Conservation (phyloP, 106 monocot species). For the Chionographis japonica region DNA sequence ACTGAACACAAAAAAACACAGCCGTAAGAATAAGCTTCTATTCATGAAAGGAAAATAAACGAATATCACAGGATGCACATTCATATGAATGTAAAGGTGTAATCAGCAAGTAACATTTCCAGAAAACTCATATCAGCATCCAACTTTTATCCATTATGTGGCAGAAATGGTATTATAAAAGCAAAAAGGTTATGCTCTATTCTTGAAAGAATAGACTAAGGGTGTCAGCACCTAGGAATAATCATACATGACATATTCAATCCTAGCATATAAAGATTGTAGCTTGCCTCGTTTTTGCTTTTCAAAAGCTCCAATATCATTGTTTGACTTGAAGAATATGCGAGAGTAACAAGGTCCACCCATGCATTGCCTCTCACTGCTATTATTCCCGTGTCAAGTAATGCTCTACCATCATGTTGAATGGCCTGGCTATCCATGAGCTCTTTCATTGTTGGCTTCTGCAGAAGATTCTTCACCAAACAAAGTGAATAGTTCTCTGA, state of each 20-base stretch:
- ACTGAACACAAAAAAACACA: too few relatives aligned
- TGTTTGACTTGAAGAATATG: constrained; percentile 47
- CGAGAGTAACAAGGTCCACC: constrained; percentile 66
- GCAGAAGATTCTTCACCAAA: constrained; percentile 83
- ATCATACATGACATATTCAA: constrained; percentile 4
- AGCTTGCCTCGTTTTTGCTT: constrained; percentile 72
- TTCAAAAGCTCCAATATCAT: constrained; percentile 60
- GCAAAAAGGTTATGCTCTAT: too few relatives aligned
- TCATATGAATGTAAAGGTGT: too few relatives aligned
- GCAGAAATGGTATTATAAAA: too few relatives aligned
- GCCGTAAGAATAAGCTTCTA: too few relatives aligned
- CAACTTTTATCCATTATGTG: too few relatives aligned
- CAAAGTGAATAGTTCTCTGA: constrained; percentile 43
- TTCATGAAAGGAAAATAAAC: too few relatives aligned
- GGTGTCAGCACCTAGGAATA: not conserved
- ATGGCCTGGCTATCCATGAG: constrained; percentile 70
- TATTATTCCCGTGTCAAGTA: constrained; percentile 96
- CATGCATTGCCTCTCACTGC: constrained; percentile 90
- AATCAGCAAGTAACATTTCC: too few relatives aligned
- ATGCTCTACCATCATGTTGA: constrained; percentile 75
- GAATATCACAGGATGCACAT: too few relatives aligned
- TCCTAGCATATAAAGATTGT: constrained; percentile 7
- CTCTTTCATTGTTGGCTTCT: constrained; percentile 73
- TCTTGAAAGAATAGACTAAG: not conserved
- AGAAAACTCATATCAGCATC: too few relatives aligned